Base-by-base conservation (phyloP, 2,329 filamentous ascomycete genomes). In the Pseudogymnoascus sp. region DNA sequence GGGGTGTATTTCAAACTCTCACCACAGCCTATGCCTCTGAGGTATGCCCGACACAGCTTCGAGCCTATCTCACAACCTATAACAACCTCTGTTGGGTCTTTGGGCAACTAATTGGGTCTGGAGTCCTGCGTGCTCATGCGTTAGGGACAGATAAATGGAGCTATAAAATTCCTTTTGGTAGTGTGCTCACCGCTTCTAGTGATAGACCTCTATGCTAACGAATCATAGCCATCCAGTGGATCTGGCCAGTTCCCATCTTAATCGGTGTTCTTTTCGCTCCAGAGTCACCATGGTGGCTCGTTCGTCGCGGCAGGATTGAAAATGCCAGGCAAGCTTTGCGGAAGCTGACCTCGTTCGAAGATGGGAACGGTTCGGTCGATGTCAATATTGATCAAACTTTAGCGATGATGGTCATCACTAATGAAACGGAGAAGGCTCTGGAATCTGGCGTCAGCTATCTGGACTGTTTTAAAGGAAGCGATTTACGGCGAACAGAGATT, bases 321-420 rank as follows among this genome's bases (percentile, higher is more conserved):
- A 75, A 79, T 38, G 78, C 78, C 11, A 79, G 78, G 66, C 71
- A 66, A 43, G 60, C 68, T 14, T 46, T 70, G 5, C 63, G 16
- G 18, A 36, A 25, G 9, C 46, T 69, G 21, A 69, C 68, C 16
- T 64, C 65, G 3, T 37, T 59, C 8, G 65, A 67, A 37, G 62
- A 66, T 31, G 62, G 61, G 7, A 59, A 64, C 9, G 61, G 60
- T 28, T 62, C 67, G 37, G 43, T 46, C 21, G 84, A 96, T 70
- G 64, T 69, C 61, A 62, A 64, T 36, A 84, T 89, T 9, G 89
- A 96, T 66, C 90, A 95, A 76, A 95, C 90, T 0, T 81, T 96
- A 60, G 87, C 90, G 69, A 96, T 96, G 90, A 96, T 96, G 89
- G 85, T 91, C 1, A 90, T 96, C 72, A 96, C 91, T 0, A 93